phyloP scores from a whole-genome alignment of 2,329 filamentous ascomycete genomes.

The Talaromyces amestolkiae region DNA sequence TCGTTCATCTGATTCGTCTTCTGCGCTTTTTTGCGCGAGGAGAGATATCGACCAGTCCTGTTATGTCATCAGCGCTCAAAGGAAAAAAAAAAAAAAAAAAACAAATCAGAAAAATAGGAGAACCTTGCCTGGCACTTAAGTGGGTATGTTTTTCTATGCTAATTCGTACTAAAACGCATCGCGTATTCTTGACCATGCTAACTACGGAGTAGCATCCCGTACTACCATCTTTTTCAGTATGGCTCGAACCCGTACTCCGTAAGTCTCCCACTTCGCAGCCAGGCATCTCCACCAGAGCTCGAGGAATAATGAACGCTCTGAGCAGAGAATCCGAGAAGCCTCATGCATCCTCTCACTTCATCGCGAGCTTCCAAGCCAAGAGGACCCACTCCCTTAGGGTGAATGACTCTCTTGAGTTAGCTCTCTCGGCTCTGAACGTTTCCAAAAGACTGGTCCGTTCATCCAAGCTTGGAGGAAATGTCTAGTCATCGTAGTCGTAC shows the following conservation, averaged over 20 bases:
- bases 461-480: constrained; percentile 6
- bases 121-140: constrained; percentile 8
- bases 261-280: not conserved
- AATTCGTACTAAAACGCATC: constrained; percentile 1
- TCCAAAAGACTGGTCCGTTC: constrained; percentile 10
- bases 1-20: constrained; percentile 8
- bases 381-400: constrained; percentile 6
- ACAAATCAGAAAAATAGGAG: constrained; percentile 11
- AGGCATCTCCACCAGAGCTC: constrained; percentile 15
- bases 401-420: constrained; percentile 10
- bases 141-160: constrained; percentile 8
- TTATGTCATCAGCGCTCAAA: constrained; percentile 2
- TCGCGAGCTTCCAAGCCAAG: constrained; percentile 6
- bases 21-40: not conserved
- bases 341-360: constrained; percentile 10
- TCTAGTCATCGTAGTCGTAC: not conserved
- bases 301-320: not conserved
- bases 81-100: not conserved
- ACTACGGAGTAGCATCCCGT: constrained; percentile 5
- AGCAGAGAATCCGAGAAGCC: not conserved
- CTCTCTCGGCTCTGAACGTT: not conserved
- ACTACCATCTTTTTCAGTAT: constrained; percentile 10
- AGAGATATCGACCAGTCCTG: constrained; percentile 4
- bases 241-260: constrained; percentile 11
- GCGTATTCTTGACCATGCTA: constrained; percentile 9